Percentiles rank a stretch among this genome's conserved stretches.
Conservation (phyloP, 129 eudicot genomes). For the Chrysanthemum lavandulifolium region DNA sequence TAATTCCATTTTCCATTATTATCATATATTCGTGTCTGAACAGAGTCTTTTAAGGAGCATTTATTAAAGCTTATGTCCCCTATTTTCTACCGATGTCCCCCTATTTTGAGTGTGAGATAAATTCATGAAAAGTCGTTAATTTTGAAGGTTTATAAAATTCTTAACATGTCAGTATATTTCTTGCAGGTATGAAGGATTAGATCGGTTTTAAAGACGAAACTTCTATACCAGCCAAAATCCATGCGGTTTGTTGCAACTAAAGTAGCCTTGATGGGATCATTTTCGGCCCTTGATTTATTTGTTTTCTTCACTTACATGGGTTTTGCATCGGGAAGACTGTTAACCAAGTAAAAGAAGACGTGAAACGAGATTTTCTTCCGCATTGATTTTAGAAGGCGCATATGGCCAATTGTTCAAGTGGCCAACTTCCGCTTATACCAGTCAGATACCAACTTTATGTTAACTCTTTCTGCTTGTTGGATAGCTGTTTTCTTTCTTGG, state of each 20-base stretch:
- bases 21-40: background rate
- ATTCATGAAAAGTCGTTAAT: background rate
- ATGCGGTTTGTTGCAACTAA: conserved; percentile 68
- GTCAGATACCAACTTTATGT: conserved; percentile 79
- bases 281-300: conserved; percentile 73
- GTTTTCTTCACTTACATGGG: conserved; percentile 96
- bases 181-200: conserved; percentile 85
- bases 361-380: conserved; percentile 81
- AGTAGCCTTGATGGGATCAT: conserved; percentile 81
- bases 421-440: conserved; percentile 79
- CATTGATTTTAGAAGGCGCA: conserved; percentile 66
- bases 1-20: background rate
- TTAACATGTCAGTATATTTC: background rate
- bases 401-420: conserved; percentile 90
- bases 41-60: background rate
- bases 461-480: conserved; percentile 84
- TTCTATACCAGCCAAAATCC: conserved; percentile 64
- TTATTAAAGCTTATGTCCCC: background rate
- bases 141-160: background rate
- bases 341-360: conserved; percentile 73
- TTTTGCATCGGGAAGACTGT: conserved; percentile 57
- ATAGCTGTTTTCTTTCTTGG: conserved; percentile 85
- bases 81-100: no score
- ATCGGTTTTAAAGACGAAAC: conserved; percentile 54
- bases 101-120: no score